These are phyloP conservation scores for Quercus variabilis DNA, from an alignment of 306 rosid species.

Conservation along the genomic window DNA sequence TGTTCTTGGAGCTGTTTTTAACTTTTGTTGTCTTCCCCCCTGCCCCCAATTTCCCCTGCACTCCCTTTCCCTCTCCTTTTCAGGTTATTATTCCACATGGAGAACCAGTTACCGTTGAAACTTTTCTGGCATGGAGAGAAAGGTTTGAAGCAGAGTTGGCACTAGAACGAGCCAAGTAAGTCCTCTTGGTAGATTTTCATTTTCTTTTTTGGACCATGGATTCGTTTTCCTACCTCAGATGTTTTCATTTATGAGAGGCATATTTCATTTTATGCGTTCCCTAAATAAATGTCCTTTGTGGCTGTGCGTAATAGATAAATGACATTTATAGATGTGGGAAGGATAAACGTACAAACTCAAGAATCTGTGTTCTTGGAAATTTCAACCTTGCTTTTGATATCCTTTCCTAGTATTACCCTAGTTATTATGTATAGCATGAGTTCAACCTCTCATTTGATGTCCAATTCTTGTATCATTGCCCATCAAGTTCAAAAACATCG, in stretches of 20 bases:
- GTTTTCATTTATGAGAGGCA: neutral
- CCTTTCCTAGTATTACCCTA: neutral
- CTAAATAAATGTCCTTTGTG: neutral
- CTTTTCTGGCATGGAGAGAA: conserved; percentile 97
- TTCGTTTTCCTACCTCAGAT: neutral
- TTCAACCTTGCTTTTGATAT: conserved; percentile 9
- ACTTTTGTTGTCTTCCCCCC: conserved; percentile 8
- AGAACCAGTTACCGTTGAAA: conserved; percentile 87
- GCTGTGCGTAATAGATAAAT: neutral
- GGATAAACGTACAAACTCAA: neutral
- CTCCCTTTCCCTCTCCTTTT: conserved; percentile 11
- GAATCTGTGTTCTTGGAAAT: neutral
- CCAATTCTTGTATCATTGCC: too few species aligned
- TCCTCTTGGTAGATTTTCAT: neutral
- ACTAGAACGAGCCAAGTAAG: conserved; percentile 99
- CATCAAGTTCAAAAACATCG: too few species aligned
- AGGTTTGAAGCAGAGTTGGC: conserved; percentile 98
- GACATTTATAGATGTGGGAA: neutral
- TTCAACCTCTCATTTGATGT: too few species aligned
- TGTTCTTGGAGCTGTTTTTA: conserved; percentile 25
- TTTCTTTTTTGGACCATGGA: neutral
- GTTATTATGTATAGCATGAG: neutral
- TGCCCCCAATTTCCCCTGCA: conserved; percentile 9
- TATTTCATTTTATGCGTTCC: neutral
- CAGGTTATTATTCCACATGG: conserved; percentile 93